Evolutionary conservation across 352 stramenopile species (phyloP).

Genomic region (Thraustotheca clavata): DNA sequence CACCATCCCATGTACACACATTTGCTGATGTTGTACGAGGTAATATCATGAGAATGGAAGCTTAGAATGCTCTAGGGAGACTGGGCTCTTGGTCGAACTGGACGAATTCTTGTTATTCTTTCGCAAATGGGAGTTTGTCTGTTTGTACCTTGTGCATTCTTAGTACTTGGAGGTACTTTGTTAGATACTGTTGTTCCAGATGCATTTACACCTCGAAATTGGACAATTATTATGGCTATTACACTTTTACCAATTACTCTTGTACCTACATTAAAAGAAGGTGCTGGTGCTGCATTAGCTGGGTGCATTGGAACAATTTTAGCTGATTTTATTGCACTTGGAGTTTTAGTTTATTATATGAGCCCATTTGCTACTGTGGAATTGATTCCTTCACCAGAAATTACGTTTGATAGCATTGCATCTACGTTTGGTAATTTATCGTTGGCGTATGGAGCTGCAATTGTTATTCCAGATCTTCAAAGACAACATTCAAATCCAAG

Average conservation of each 20-base stretch:
- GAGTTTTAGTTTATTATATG: constrained; percentile 18
- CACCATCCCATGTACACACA: constrained; percentile 18
- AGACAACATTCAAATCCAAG: constrained; percentile 15
- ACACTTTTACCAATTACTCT: constrained; percentile 14
- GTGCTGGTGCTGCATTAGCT: constrained; percentile 17
- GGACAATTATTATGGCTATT: constrained; percentile 21
- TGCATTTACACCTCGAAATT: constrained; percentile 10
- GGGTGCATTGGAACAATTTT: constrained; percentile 21
- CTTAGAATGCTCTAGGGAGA: not conserved
- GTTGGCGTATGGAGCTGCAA: constrained; percentile 21
- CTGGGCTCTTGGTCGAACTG: constrained; percentile 18
- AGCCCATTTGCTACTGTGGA: not conserved
- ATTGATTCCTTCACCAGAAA: constrained; percentile 1
- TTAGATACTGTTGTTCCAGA: constrained; percentile 20
- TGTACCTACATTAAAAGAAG: constrained; percentile 22
- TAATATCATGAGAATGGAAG: not conserved
- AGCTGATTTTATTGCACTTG: constrained; percentile 21
- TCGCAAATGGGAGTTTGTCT: constrained; percentile 23
- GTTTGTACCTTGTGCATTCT: constrained; percentile 21
- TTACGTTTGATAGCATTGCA: constrained; percentile 17
- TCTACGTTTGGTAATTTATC: constrained; percentile 23
- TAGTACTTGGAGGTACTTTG: constrained; percentile 20
- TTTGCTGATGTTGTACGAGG: constrained; percentile 27
- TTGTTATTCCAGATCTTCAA: constrained; percentile 22
- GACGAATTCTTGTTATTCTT: constrained; percentile 18